These are phyloP conservation scores for Elsinoe fawcettii DNA, from an alignment of 2,329 filamentous ascomycete genomes.

Conservation along the genomic window DNA sequence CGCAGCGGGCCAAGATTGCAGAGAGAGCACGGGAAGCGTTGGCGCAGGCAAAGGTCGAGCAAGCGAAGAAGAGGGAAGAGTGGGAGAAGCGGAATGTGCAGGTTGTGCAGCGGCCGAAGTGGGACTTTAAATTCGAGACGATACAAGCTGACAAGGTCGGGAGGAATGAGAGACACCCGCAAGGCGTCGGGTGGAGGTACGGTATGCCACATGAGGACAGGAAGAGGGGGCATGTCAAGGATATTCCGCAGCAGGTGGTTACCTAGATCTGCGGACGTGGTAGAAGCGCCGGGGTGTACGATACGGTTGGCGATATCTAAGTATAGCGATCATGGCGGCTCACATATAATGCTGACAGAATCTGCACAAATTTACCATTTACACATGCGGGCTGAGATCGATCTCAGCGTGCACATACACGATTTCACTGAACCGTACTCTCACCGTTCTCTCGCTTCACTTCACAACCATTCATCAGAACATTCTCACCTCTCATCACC, in stretches of 20 bases:
- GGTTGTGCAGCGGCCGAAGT: conserved; percentile 43
- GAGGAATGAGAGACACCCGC: conserved; percentile 44
- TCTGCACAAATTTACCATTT: too few species aligned
- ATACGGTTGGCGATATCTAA: not conserved
- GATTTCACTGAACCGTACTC: too few species aligned
- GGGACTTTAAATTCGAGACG: conserved; percentile 54
- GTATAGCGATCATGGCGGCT: not conserved
- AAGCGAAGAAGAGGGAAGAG: conserved; percentile 37
- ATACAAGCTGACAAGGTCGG: conserved; percentile 50
- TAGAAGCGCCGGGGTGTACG: not conserved
- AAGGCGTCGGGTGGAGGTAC: conserved; percentile 52
- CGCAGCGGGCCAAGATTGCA: conserved; percentile 23
- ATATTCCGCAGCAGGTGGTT: conserved; percentile 2
- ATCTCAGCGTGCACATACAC: too few species aligned
- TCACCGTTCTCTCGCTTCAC: too few species aligned
- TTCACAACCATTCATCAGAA: too few species aligned
- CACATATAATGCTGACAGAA: too few species aligned
- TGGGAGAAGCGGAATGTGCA: conserved; percentile 37
- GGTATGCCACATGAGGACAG: conserved; percentile 55
- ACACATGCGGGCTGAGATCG: too few species aligned
- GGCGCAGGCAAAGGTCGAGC: conserved; percentile 34
- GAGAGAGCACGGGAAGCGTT: conserved; percentile 25
- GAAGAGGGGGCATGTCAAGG: conserved; percentile 55
- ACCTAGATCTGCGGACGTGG: not conserved
- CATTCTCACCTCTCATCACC: too few species aligned